Evolutionary conservation across 1,284 basidiomycete genomes (phyloP), one percentile per base, ranked within the genome.

Genomic region (Cutaneotrichosporon sp.): DNA sequence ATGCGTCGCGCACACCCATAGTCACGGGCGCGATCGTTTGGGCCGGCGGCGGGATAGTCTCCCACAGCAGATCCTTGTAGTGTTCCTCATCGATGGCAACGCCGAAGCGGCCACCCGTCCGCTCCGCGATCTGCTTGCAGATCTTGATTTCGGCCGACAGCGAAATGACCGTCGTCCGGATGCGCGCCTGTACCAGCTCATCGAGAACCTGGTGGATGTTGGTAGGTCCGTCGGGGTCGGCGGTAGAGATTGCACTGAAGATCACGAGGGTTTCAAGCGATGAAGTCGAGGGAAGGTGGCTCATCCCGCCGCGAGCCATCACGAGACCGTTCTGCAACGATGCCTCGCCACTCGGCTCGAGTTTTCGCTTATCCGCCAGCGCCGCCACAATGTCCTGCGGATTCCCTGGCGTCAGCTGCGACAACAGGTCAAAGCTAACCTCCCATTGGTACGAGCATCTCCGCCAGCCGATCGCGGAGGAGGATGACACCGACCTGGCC

Each of bases 101-200:
- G 31, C 92, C 91, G 75, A 97, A 97, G 68, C 89, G 87, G 52
- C 94, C 94, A 62, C 91, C 90, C 1, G 93, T 93, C 77, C 90
- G 89, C 57, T 91, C 90, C 67, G 89, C 90, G 42, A 98, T 85
- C 58, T 95, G 90, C 58, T 91, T 87, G 75, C 94, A 97, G 61
- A 99, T 92, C 79, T 97, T 98, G 88, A 99, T 95, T 78, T 99
- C 96, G 9, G 97, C 97, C 0, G 89, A 90, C 34, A 97, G 86
- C 0, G 92, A 91, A 52, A 99, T 92, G 62, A 99, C 88, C 13
- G 90, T 93, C 62, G 97, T 90, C 56, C 94, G 90, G 64, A 97
- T 91, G 71, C 89, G 90, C 73, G 88, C 89, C 66, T 86, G 86
- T 59, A 92, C 84, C 66, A 95, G 92, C 6, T 87, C 85, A 26